Evolutionary conservation across 441 rosid species (phyloP).

Genomic region (Omphalea diandra): DNA sequence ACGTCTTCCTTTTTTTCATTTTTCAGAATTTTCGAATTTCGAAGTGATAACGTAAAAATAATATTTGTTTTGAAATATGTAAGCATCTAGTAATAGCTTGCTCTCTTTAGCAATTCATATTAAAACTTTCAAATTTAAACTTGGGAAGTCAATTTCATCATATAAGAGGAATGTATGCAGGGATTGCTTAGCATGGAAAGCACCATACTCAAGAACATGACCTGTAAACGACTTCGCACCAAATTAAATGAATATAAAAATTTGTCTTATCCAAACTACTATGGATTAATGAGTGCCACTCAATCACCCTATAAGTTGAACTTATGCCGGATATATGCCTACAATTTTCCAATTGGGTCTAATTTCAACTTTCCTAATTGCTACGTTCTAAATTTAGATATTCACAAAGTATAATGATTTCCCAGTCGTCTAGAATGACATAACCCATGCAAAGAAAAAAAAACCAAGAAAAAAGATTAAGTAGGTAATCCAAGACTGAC

Average conservation of each 20-base stretch:
- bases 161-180: neutral
- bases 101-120: neutral
- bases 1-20: neutral
- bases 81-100: neutral
- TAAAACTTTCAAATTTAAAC: no score
- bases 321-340: no score
- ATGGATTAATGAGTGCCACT: neutral
- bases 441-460: slow-evolving; percentile 11
- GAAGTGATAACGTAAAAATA: no score
- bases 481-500: slow-evolving; percentile 35
- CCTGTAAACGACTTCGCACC: slow-evolving; percentile 2
- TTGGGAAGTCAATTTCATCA: slow-evolving; percentile 10
- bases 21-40: neutral
- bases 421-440: slow-evolving; percentile 16
- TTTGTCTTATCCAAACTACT: neutral
- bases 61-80: neutral
- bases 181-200: neutral
- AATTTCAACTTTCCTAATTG: no score
- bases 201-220: slow-evolving; percentile 1
- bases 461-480: neutral
- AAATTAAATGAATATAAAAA: neutral
- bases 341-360: no score
- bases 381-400: no score
- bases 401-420: slow-evolving; percentile 7
- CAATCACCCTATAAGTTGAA: neutral